Percentiles rank a stretch among this genome's conserved stretches.
phyloP scores from a whole-genome alignment of 495 filamentous ascomycete species.

The Tuber melanosporum region DNA sequence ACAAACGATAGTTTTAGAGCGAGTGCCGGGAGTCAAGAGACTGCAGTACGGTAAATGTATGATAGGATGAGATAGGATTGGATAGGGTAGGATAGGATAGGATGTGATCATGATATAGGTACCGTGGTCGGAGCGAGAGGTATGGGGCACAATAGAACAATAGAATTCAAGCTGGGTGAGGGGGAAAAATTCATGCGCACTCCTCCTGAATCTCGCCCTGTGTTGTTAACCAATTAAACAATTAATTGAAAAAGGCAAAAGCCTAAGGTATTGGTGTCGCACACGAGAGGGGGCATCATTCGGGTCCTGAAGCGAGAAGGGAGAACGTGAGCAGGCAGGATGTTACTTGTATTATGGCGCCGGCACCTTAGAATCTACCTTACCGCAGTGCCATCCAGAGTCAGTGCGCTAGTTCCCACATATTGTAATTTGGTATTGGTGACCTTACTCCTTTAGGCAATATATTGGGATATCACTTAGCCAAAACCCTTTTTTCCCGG shows the following conservation, averaged over 20 bases:
- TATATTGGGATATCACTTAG: no score
- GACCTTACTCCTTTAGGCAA: no score
- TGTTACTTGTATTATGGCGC: not conserved
- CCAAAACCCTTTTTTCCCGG: no score
- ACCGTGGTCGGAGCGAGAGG: constrained; percentile 9
- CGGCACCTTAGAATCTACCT: no score
- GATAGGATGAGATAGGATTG: constrained; percentile 2
- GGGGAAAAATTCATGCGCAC: not conserved
- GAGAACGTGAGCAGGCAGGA: not conserved
- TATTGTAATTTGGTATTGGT: no score
- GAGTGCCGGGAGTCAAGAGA: not conserved
- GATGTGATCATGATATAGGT: not conserved
- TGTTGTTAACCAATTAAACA: constrained; percentile 17
- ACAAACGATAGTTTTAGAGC: not conserved
- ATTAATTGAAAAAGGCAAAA: not conserved
- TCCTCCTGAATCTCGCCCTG: constrained; percentile 22
- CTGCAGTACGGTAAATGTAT: not conserved
- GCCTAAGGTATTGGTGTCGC: not conserved
- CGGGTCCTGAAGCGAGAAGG: not conserved
- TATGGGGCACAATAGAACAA: constrained; percentile 19
- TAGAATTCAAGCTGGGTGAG: constrained; percentile 12
- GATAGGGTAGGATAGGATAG: not conserved
- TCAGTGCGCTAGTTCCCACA: no score
- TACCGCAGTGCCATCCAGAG: no score
- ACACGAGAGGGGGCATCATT: not conserved